Conservation (phyloP, 2,329 filamentous ascomycete species). For the Neophaeococcomyces aloes region DNA sequence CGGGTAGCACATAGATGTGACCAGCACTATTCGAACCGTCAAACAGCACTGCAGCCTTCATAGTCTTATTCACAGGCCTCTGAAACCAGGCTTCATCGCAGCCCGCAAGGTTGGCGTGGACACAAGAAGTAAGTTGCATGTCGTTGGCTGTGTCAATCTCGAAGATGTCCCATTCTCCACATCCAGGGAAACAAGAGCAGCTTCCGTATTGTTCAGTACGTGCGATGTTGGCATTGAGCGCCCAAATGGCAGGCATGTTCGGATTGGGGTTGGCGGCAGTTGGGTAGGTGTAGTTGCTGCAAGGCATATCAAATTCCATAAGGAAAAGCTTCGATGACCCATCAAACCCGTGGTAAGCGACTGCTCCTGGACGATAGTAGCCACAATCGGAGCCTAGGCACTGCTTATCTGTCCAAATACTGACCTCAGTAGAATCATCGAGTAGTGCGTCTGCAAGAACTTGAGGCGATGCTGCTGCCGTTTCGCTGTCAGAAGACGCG, state of each 20-base stretch:
- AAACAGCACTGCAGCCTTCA: slow-evolving; percentile 58
- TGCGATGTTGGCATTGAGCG: slow-evolving; percentile 62
- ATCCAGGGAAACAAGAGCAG: slow-evolving; percentile 66
- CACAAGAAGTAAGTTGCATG: slow-evolving; percentile 56
- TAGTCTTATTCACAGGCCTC: slow-evolving; percentile 48
- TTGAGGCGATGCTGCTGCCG: slow-evolving; percentile 37
- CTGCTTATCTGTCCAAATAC: slow-evolving; percentile 41
- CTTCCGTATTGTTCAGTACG: slow-evolving; percentile 58
- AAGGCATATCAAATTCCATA: slow-evolving; percentile 63
- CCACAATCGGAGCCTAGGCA: slow-evolving; percentile 41
- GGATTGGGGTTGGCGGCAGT: slow-evolving; percentile 35
- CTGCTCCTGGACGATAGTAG: slow-evolving; percentile 38
- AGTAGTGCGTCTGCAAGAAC: slow-evolving; percentile 42
- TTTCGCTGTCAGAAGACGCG: slow-evolving; percentile 37
- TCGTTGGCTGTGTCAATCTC: slow-evolving; percentile 59
- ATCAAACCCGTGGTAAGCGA: slow-evolving; percentile 55
- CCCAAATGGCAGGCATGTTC: slow-evolving; percentile 67
- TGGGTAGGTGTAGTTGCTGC: slow-evolving; percentile 37
- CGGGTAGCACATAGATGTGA: slow-evolving; percentile 15
- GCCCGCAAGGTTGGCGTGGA: slow-evolving; percentile 49
- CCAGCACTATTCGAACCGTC: slow-evolving; percentile 20
- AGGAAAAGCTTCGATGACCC: slow-evolving; percentile 63
- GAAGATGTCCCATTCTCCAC: slow-evolving; percentile 66
- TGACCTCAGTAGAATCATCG: slow-evolving; percentile 40
- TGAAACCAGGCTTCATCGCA: slow-evolving; percentile 63